Base-by-base conservation (phyloP, 164 flowering plant species). In the Tetrastigma voinierianum region DNA sequence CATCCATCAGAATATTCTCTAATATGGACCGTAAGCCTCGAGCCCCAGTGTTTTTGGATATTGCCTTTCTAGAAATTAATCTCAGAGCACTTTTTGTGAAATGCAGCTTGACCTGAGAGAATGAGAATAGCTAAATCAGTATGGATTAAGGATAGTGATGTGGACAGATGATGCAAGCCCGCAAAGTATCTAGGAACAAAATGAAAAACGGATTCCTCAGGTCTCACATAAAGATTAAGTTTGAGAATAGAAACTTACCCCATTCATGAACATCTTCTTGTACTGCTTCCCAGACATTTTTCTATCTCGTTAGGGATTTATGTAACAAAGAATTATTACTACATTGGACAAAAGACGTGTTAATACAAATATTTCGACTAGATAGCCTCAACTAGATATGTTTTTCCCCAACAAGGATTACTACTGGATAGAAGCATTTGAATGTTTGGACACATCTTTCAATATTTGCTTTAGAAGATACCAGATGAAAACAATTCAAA, bases 231-330 rank as follows among this genome's bases (percentile, higher is more conserved):
- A 32, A 32, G 40, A 32, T 32, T 3, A 3, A 32, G 5, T 32
- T 32, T 32, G 40, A 43, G 59, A 57, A 43, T 23, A 61, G 20
- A 61, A 60, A 75, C 89, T 83, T 81, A 88, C 98, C 32, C 77
- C 86, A 80, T 91, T 94, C 95, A 94, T 91, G 73, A 91, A 94
- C 84, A 91, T 67, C 78, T 90, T 94, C 60, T 56, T 88, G 80
- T 94, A 94, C 72, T 94, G 98, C 81, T 91, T 94, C 47, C 95
- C 10, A 94, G 70, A 21, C 89, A 82, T 90, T 91, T 76, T 83
- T 94, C 25, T 97, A 97, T 78, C 90, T 91, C 10, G 91, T 85
- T 59, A 94, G 81, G 81, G 46, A 94, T 93, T 97, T 93, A 72
- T 56, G 80, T 46, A 76, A 57, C 40, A 49, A 17, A 32, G 32